A percentile compares a stretch with the other conserved stretches of the same genome.
Conservation (phyloP, 352 stramenopile genomes). For the Pythium diclinum region DNA sequence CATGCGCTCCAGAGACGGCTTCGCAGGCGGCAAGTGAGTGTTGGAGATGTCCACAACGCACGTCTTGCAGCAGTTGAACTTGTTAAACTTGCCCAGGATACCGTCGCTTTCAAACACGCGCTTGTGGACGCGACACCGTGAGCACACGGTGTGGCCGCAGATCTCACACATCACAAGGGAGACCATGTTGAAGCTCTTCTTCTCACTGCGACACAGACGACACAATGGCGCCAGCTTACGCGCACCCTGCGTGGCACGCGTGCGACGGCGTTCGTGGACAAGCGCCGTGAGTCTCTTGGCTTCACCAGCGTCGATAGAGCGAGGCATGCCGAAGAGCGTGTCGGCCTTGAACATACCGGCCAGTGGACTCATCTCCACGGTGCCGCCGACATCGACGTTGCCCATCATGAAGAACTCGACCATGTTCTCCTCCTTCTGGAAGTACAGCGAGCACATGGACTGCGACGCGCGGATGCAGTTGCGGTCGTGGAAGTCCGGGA, state of each 20-base stretch:
- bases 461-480: conserved; percentile 44
- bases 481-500: conserved; percentile 39
- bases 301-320: conserved; percentile 46
- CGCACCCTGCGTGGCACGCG: conserved; percentile 9
- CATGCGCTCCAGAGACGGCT: conserved; percentile 5
- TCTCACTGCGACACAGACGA: conserved; percentile 20
- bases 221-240: conserved; percentile 15
- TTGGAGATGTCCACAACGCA: conserved; percentile 22
- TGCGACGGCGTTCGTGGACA: conserved; percentile 10
- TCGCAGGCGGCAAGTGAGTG: conserved; percentile 20
- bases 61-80: conserved; percentile 27
- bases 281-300: conserved; percentile 44
- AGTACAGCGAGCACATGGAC: conserved; percentile 47
- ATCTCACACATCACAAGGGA: conserved; percentile 23
- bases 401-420: conserved; percentile 50
- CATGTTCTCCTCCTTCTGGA: conserved; percentile 43
- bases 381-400: conserved; percentile 27
- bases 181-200: conserved; percentile 22
- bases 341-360: conserved; percentile 34
- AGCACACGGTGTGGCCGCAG: conserved; percentile 21
- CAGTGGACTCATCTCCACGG: conserved; percentile 19
- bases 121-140: conserved; percentile 25
- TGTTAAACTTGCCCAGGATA: conserved; percentile 23
- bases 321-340: conserved; percentile 41
- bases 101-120: conserved; percentile 24